phyloP scores from a whole-genome alignment of 2,329 filamentous ascomycete genomes.

The Sclerotinia glacialis region DNA sequence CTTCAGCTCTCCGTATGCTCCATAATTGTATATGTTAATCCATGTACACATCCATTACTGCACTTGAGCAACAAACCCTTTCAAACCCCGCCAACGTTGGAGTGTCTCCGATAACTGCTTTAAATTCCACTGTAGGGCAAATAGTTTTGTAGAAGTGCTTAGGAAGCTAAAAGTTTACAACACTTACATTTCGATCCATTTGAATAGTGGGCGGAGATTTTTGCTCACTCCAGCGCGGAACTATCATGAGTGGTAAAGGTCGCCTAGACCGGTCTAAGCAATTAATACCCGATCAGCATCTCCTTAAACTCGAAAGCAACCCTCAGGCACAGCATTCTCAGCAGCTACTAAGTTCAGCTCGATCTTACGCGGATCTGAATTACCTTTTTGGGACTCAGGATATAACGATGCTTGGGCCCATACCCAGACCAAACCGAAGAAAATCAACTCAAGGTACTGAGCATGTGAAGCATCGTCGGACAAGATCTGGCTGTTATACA shows the following conservation, averaged over 20 bases:
- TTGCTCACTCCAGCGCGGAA: not conserved
- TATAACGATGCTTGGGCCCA: conserved; percentile 34
- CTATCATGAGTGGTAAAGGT: conserved; percentile 9
- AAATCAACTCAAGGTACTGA: conserved; percentile 35
- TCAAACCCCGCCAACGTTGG: not conserved
- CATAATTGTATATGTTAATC: conserved; percentile 5
- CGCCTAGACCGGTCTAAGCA: conserved; percentile 14
- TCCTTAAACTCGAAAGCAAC: conserved; percentile 6
- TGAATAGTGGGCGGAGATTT: not conserved
- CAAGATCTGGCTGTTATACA: conserved; percentile 89
- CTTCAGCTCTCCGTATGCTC: conserved; percentile 8
- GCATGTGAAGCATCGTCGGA: conserved; percentile 85
- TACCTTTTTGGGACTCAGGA: conserved; percentile 38
- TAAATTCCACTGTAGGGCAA: not conserved
- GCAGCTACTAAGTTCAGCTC: conserved; percentile 17
- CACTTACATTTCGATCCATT: not conserved
- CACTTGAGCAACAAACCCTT: not conserved
- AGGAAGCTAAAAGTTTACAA: not conserved
- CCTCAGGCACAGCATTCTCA: conserved; percentile 7
- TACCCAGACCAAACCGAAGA: conserved; percentile 35
- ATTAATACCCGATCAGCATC: conserved; percentile 12
- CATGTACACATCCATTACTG: conserved; percentile 11
- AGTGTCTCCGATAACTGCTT: not conserved
- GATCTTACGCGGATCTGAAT: conserved; percentile 30
- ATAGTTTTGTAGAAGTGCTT: conserved; percentile 7